Evolutionary conservation across 345 rosid species (phyloP).

Genomic region (Dimocarpus longan): DNA sequence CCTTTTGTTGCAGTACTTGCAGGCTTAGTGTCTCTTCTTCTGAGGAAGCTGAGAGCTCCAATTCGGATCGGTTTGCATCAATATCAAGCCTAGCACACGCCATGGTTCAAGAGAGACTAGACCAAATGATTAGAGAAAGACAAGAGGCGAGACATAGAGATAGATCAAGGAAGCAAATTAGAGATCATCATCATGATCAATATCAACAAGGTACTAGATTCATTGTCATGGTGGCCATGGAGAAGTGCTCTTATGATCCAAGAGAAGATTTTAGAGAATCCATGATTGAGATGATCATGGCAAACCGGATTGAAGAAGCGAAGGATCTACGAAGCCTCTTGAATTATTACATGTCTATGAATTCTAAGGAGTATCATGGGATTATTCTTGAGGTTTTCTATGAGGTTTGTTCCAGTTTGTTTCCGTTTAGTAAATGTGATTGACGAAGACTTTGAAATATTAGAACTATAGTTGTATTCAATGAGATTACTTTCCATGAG

Average conservation of each 20-base stretch:
- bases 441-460: conserved; percentile 16
- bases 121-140: conserved; percentile 72
- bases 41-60: conserved; percentile 47
- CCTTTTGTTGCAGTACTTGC: conserved; percentile 64
- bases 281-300: conserved; percentile 76
- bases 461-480: background rate
- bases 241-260: conserved; percentile 75
- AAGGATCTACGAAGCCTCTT: conserved; percentile 76
- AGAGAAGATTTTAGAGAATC: conserved; percentile 79
- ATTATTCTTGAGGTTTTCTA: conserved; percentile 75
- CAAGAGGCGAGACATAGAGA: conserved; percentile 44
- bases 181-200: conserved; percentile 13
- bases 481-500: background rate
- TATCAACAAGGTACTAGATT: conserved; percentile 46
- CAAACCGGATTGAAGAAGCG: conserved; percentile 57
- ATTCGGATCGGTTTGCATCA: conserved; percentile 45
- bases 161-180: conserved; percentile 30
- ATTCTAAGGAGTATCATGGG: conserved; percentile 59
- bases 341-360: conserved; percentile 82
- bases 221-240: conserved; percentile 85
- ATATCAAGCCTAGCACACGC: conserved; percentile 83
- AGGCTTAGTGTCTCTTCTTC: conserved; percentile 77
- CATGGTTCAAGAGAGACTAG: conserved; percentile 86
- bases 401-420: conserved; percentile 74
- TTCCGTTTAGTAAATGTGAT: conserved; percentile 53